phyloP scores from a whole-genome alignment of 164 flowering plant species.

The Sedum album region DNA sequence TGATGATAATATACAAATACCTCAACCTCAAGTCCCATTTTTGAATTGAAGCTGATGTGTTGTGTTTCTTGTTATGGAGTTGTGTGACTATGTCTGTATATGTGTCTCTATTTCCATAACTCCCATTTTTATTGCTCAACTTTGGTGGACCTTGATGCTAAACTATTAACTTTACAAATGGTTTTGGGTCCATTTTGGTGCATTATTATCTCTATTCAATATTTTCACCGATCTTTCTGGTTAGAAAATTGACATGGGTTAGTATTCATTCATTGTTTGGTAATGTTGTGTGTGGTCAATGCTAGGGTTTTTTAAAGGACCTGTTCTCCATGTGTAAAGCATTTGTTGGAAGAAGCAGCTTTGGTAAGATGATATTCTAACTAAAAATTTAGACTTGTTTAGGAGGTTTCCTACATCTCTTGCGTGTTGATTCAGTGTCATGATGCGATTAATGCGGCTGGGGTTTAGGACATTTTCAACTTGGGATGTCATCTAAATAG shows the following conservation, averaged over 20 bases:
- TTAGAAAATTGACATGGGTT: not conserved
- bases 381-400: not conserved
- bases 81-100: not conserved
- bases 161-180: not conserved
- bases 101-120: not conserved
- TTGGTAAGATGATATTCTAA: not conserved
- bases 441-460: not conserved
- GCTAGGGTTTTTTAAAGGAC: not conserved
- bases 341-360: not conserved
- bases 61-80: not conserved
- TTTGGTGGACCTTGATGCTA: slow-evolving; percentile 6
- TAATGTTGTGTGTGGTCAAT: not conserved
- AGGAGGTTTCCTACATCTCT: not conserved
- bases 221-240: not conserved
- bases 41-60: not conserved
- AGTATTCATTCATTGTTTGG: not conserved
- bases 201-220: not conserved
- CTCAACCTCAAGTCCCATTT: too few species aligned
- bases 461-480: not conserved
- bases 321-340: not conserved
- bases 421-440: slow-evolving; percentile 1
- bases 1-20: not conserved
- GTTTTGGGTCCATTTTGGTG: not conserved
- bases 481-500: too few species aligned
- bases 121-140: not conserved